phyloP scores from a whole-genome alignment of 345 rosid species.

The Clausena lansium region DNA sequence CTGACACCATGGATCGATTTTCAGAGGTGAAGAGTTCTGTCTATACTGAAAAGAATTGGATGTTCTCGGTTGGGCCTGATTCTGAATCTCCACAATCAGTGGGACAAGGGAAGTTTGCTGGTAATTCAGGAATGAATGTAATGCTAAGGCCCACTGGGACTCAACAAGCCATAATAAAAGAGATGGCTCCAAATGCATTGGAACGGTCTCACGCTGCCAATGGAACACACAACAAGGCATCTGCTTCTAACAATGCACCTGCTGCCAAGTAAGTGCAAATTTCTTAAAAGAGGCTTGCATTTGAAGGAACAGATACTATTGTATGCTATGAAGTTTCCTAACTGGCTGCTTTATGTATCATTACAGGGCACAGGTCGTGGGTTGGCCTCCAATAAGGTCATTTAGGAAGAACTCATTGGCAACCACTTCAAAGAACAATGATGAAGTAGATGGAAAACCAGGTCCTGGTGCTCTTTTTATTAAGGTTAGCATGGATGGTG shows the following conservation, averaged over 20 bases:
- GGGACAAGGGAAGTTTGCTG: slow-evolving; percentile 41
- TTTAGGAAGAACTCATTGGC: slow-evolving; percentile 77
- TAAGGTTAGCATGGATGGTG: slow-evolving; percentile 97
- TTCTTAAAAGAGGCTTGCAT: not conserved
- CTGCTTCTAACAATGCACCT: slow-evolving; percentile 49
- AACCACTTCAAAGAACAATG: slow-evolving; percentile 64
- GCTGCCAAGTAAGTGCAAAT: slow-evolving; percentile 67
- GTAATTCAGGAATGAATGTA: slow-evolving; percentile 48
- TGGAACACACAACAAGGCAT: slow-evolving; percentile 28
- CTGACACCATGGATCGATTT: slow-evolving; percentile 70
- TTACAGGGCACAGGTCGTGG: slow-evolving; percentile 87
- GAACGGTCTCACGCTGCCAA: slow-evolving; percentile 32
- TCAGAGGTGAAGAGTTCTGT: slow-evolving; percentile 56
- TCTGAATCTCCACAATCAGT: slow-evolving; percentile 36
- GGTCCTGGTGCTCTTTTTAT: slow-evolving; percentile 68
- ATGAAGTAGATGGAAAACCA: slow-evolving; percentile 87
- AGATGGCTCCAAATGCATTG: slow-evolving; percentile 34
- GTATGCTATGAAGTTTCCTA: not conserved
- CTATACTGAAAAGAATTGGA: slow-evolving; percentile 63
- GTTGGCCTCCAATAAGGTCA: slow-evolving; percentile 93
- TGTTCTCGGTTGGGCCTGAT: slow-evolving; percentile 45
- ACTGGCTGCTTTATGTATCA: slow-evolving; percentile 7
- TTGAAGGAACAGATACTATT: not conserved
- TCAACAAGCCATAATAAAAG: slow-evolving; percentile 42
- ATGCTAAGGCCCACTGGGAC: slow-evolving; percentile 37